Percentiles rank a stretch among this genome's conserved stretches.
Evolutionary conservation across 108 stramenopile species (phyloP).

Genomic region (Nitzschia putrida): DNA sequence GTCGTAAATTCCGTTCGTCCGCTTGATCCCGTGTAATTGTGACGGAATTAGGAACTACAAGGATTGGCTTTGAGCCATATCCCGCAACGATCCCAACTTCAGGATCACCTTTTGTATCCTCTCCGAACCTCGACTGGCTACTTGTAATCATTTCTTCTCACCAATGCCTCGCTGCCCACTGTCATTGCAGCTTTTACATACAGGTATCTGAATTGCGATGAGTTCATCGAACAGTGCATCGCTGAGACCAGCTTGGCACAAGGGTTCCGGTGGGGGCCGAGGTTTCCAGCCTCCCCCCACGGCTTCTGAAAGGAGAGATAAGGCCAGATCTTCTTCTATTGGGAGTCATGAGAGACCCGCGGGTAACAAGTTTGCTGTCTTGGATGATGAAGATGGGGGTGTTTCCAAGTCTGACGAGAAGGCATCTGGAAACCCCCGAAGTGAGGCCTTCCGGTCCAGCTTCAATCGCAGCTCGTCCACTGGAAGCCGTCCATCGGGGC

Average conservation of each 20-base stretch:
- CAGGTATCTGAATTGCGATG: conserved; percentile 18
- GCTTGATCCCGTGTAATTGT: too few relatives aligned
- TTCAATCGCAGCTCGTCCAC: conserved; percentile 29
- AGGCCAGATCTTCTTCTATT: conserved; percentile 29
- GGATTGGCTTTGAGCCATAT: too few relatives aligned
- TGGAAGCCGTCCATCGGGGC: conserved; percentile 37
- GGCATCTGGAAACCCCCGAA: conserved; percentile 28
- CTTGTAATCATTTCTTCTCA: too few relatives aligned
- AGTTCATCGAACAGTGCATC: conserved; percentile 36
- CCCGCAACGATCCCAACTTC: too few relatives aligned
- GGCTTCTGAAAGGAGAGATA: conserved; percentile 41
- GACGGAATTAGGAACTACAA: too few relatives aligned
- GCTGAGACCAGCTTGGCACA: conserved; percentile 58
- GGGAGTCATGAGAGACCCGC: conserved; percentile 35
- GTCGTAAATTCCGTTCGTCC: too few relatives aligned
- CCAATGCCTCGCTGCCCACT: too few relatives aligned
- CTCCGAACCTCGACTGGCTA: too few relatives aligned
- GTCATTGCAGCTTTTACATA: too few relatives aligned
- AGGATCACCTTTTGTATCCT: too few relatives aligned
- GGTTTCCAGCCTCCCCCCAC: conserved; percentile 85
- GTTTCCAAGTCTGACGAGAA: conserved; percentile 23
- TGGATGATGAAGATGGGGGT: conserved; percentile 47
- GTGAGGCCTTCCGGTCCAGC: conserved; percentile 46
- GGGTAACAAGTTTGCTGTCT: conserved; percentile 54
- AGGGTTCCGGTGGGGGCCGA: conserved; percentile 36